Percentiles rank a stretch among this genome's conserved stretches.
phyloP scores from a whole-genome alignment of 192 early-diverging fungal genomes.

The Phlyctochytrium planicorne region DNA sequence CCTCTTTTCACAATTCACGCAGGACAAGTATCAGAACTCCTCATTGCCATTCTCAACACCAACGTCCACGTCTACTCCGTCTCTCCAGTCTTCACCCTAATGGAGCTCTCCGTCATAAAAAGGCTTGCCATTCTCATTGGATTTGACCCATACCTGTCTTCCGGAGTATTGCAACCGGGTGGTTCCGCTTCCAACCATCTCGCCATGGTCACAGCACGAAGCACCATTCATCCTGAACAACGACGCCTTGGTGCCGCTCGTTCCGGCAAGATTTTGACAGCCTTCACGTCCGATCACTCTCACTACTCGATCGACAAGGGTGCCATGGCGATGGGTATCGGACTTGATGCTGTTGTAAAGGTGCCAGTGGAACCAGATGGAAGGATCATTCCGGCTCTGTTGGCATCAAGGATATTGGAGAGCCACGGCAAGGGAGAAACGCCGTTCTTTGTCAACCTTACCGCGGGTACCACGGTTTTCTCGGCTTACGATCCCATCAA shows the following conservation, averaged over 20 bases:
- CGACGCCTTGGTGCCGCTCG: conserved; percentile 23
- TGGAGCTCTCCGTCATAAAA: conserved; percentile 63
- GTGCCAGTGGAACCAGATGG: conserved; percentile 65
- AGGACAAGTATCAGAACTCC: conserved; percentile 56
- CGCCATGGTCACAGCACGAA: conserved; percentile 74
- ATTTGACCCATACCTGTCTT: conserved; percentile 28
- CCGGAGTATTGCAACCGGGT: conserved; percentile 70
- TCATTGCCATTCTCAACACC: conserved; percentile 69
- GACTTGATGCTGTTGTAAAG: conserved; percentile 61
- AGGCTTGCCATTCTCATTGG: conserved; percentile 31
- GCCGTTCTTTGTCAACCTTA: conserved; percentile 82
- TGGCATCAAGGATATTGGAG: neutral
- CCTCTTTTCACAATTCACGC: neutral
- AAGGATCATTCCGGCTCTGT: conserved; percentile 35
- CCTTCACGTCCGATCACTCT: conserved; percentile 69
- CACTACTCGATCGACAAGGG: conserved; percentile 80
- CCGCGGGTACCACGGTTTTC: conserved; percentile 81
- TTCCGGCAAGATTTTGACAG: conserved; percentile 37
- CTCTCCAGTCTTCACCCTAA: conserved; percentile 67
- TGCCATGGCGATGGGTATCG: conserved; percentile 69
- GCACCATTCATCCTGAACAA: conserved; percentile 59
- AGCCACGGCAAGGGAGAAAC: conserved; percentile 18
- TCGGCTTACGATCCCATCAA: conserved; percentile 75
- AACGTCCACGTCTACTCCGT: conserved; percentile 78
- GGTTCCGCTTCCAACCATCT: conserved; percentile 75